Base-by-base conservation (phyloP, 495 filamentous ascomycete species). In the Schizothecium vesticola region DNA sequence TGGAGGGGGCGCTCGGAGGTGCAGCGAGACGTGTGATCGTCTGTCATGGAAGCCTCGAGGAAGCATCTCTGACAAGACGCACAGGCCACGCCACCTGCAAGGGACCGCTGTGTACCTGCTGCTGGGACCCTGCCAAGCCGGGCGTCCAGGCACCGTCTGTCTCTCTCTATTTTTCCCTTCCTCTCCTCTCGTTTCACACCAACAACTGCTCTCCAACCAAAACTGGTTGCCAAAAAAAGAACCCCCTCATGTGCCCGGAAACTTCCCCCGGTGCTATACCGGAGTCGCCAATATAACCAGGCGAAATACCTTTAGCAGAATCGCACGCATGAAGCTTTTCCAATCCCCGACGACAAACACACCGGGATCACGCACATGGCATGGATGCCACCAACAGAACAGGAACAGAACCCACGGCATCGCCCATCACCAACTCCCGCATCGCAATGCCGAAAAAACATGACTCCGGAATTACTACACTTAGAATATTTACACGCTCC, bases 1-100 rank as follows among this genome's bases (percentile, higher is more conserved):
- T 63, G 59, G 55, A 58, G 33, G 56, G 24, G 13, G 51, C n/a
- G n/a, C n/a, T n/a, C n/a, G 25, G 21, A 23, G 11, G 55, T 13
- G 56, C 59, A 29, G 64, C 43, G 61, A 60, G 7, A 66, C 65
- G 74, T 74, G 56, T 76, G 74, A 76, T 76, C 72, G 66, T 12
- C 69, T 57, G 64, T 21, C 63, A 66, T 74, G 62, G 73, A 77
- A 77, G 75, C 65, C 55, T 63, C 62, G 59, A 72, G 65, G 73
- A 77, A 77, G 70, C 64, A 72, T 43, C 63, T 71, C 64, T 19
- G 70, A 74, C 75, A 66, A 51, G 36, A 29, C 21, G 69, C 73
- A 73, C 67, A 69, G 66, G 33, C 67, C 64, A 56, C n/a, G 36
- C 16, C 21, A 43, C 16, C 63, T 31, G n/a, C 57, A 31, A 31